These are phyloP conservation scores for Cucumis hystrix DNA, from an alignment of 306 rosid genomes.

Conservation along the genomic window DNA sequence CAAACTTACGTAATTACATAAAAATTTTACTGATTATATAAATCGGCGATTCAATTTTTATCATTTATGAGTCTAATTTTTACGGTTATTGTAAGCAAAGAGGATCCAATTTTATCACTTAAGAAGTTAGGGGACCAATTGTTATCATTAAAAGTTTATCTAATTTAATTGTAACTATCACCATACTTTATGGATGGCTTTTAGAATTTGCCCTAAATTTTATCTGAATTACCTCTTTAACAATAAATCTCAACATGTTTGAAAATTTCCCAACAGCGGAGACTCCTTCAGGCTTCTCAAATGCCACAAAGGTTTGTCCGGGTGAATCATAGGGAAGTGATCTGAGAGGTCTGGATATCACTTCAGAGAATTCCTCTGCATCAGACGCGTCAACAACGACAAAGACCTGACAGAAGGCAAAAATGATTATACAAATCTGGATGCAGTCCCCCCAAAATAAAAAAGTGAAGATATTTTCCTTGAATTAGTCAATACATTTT, in stretches of 20 bases:
- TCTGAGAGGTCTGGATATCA: slow-evolving; percentile 62
- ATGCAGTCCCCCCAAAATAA: neutral
- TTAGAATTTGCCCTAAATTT: neutral
- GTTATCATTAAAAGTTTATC: too few species aligned
- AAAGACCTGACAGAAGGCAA: slow-evolving; percentile 41
- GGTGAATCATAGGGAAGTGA: slow-evolving; percentile 96
- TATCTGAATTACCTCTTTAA: slow-evolving; percentile 58
- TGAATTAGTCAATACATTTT: slow-evolving; percentile 42
- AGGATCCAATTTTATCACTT: too few species aligned
- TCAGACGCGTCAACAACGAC: slow-evolving; percentile 84
- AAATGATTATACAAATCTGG: slow-evolving; percentile 1
- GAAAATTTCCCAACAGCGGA: slow-evolving; percentile 73
- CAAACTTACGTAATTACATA: too few species aligned
- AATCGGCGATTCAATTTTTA: too few species aligned
- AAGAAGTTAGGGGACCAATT: too few species aligned
- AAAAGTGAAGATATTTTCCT: neutral
- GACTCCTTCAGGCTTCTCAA: slow-evolving; percentile 80
- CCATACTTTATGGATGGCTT: too few species aligned
- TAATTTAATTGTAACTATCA: too few species aligned
- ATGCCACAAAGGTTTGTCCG: slow-evolving; percentile 77
- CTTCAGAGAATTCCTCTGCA: slow-evolving; percentile 77
- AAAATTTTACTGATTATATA: too few species aligned
- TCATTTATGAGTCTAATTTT: too few species aligned
- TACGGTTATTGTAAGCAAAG: too few species aligned
- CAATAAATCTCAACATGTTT: slow-evolving; percentile 60